Evolutionary conservation across 768 basidiomycete genomes (phyloP), one percentile per base, ranked within the genome.

Genomic region (Trametes cingulata): DNA sequence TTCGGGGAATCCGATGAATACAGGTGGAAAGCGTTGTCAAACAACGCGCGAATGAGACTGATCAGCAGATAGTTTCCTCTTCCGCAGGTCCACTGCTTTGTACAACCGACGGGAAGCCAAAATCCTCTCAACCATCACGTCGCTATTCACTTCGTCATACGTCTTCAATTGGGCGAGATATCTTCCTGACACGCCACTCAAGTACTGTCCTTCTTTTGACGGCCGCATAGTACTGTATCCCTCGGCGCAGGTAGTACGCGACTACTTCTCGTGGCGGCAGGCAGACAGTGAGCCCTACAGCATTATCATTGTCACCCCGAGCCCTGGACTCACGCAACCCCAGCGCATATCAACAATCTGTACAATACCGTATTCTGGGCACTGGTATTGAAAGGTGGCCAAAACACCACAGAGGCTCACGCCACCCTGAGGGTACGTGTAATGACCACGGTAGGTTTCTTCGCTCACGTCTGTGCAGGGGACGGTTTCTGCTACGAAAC

Each of bases 1-100:
- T 98, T 95, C 70, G 97, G 97, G 1, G 92, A 99, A 77, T 97
- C 95, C 19, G 97, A 99, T 72, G 97, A 99, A 74, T 98, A 86
- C 74, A 97, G 95, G 95, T 90, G 58, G 5, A 20, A 4, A 7
- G 29, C 2, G 4, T 2, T 15, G n/a, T 17, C 2, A 8, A 22
- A 8, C 6, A 51, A 78, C 67, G n/a, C 17, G 20, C 19, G 1
- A 25, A 40, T 41, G 35, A 25, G 10, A 36, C 14, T 42, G 40
- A 37, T n/a, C 19, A 9, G 5, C 33, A 1, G 24, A 1, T 58
- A 98, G 96, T 70, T 98, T 99, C 68, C 82, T 98, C 52, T 81
- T 99, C 46, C 85, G 86, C 56, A 88, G 83, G 65, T 80, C 83
- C 3, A 86, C 92, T 1, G 74, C 81, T 6, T 72, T 99, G 10